Percentiles rank a stretch among this genome's conserved stretches.
Conservation (phyloP, 371 early-diverging fungal species). For the Rhizopus stolonifer region DNA sequence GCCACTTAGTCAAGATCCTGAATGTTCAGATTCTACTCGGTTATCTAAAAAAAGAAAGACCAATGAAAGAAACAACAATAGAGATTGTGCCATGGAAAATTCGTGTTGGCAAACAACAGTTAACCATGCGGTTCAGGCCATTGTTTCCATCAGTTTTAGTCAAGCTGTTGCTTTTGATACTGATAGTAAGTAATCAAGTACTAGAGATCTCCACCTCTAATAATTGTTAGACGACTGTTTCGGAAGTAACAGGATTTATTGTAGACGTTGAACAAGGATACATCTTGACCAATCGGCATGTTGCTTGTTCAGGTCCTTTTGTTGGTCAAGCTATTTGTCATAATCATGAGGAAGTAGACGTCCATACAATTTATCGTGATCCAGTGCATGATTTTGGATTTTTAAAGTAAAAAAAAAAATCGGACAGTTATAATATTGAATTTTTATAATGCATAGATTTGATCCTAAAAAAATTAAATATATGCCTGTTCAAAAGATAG, state of each 20-base stretch:
- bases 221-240: slow-evolving; percentile 56
- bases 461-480: slow-evolving; percentile 77
- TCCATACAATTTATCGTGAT: slow-evolving; percentile 77
- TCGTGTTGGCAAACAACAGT: slow-evolving; percentile 83
- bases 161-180: slow-evolving; percentile 90
- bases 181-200: slow-evolving; percentile 36
- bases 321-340: slow-evolving; percentile 82
- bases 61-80: too few species aligned
- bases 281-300: slow-evolving; percentile 91
- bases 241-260: slow-evolving; percentile 94
- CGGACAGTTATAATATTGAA: too few species aligned
- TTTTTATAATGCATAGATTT: slow-evolving; percentile 41
- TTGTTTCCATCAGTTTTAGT: slow-evolving; percentile 85
- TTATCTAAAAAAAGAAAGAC: too few species aligned
- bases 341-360: slow-evolving; percentile 88
- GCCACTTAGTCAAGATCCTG: too few species aligned
- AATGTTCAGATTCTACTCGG: too few species aligned
- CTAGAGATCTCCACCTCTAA: too few species aligned
- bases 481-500: slow-evolving; percentile 67
- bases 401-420: slow-evolving; percentile 4
- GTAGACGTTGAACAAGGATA: slow-evolving; percentile 84
- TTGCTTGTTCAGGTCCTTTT: slow-evolving; percentile 84
- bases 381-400: too few species aligned
- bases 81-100: too few species aligned
- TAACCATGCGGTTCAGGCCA: slow-evolving; percentile 72